phyloP scores from a whole-genome alignment of 164 flowering plant genomes.

The Nymphaea colorata region DNA sequence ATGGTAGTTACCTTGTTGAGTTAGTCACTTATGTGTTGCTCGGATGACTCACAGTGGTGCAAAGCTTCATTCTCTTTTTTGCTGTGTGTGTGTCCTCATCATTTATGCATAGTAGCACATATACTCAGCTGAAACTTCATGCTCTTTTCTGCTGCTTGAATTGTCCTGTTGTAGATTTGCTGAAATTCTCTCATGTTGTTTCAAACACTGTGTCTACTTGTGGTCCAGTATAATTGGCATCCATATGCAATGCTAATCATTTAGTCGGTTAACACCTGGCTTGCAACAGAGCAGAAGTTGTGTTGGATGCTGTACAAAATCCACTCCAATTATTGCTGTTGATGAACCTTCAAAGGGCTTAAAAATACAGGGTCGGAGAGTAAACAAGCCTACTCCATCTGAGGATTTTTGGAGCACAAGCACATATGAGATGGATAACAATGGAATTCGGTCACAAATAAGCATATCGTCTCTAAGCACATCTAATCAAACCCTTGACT shows the following conservation, averaged over 20 bases:
- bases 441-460: constrained; percentile 60
- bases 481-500: constrained; percentile 33
- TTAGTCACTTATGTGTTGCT: too few species aligned
- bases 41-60: too few species aligned
- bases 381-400: constrained; percentile 42
- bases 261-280: constrained; percentile 25
- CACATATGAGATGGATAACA: constrained; percentile 62
- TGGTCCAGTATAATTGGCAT: too few species aligned
- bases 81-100: too few species aligned
- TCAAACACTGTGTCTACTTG: neutral
- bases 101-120: neutral
- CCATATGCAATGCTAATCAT: constrained; percentile 10
- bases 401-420: constrained; percentile 90
- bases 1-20: too few species aligned
- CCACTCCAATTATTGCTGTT: constrained; percentile 47
- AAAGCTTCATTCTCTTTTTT: too few species aligned
- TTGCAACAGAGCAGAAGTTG: constrained; percentile 84
- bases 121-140: neutral
- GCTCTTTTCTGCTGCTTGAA: too few species aligned
- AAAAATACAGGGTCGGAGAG: constrained; percentile 44
- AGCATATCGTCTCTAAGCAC: constrained; percentile 61
- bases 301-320: constrained; percentile 62
- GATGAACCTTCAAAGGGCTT: constrained; percentile 70
- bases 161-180: neutral
- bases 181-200: neutral